Evolutionary conservation across 176 grass and related monocot species (phyloP), one percentile per base, ranked within the genome.

Genomic region (Typha latifolia): DNA sequence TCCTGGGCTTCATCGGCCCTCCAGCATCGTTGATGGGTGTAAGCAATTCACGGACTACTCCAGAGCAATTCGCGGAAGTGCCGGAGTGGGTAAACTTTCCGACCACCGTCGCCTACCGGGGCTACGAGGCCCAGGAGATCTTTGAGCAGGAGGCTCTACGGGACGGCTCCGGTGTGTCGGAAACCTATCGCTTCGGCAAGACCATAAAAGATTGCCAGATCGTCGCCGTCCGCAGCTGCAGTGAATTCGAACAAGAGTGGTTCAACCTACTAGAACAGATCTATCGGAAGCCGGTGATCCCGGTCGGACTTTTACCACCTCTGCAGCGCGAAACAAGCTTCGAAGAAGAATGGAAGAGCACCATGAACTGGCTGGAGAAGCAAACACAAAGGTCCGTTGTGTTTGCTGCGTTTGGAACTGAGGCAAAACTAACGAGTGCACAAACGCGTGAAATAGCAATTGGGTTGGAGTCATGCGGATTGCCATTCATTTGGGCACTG

Each of bases 361-460:
- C 72, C 15, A 7, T 79, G 3, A 5, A 68, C 12, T 89, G 90
- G 90, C 64, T 94, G 2, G 76, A 78, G 37, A 13, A 13, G 0
- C 90, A 85, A 32, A 51, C 70, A 2, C 73, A 69, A 11, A 12
- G 15, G 4, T 79, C 84, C 1, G 90, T 88, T 15, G 73, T 88
- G 49, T 93, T 85, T 73, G 73, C 63, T n/a, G 85, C 90, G 13
- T 85, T 93, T 62, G 85, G 90, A 29, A 93, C 82, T 34, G 90
- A 88, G 67, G 90, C 27, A 9, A 88, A 78, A 72, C 82, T 85
- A 68, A 78, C 2, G 14, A 49, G 57, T 32, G 26, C 62, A 15
- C 84, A 87, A 49, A 61, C 80, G 67, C 68, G 47, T 3, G 68
- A 79, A 15, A 72, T 93, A 10, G 85, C 85, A 1, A 69, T 82